Evolutionary conservation across 805 yeast genomes (phyloP).

Genomic region (Debaryomyces castellii): DNA sequence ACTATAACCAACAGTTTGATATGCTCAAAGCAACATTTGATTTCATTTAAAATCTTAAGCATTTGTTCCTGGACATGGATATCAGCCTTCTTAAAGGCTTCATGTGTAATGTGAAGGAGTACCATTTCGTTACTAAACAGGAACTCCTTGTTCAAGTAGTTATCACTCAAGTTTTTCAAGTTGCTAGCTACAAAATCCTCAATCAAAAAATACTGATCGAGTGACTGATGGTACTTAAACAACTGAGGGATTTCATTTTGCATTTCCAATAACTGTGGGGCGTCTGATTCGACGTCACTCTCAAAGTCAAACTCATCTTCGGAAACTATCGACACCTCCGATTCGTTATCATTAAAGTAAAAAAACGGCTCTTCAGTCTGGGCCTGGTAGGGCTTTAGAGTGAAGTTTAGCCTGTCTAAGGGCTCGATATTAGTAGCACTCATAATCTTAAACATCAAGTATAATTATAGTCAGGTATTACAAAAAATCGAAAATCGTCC

Average conservation of each 20-base stretch:
- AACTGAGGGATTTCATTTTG: conserved; percentile 5
- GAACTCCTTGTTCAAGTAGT: conserved; percentile 4
- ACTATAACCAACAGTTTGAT: conserved; percentile 3
- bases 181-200: conserved; percentile 9
- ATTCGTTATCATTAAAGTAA: conserved; percentile 4
- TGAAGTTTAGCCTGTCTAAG: conserved; percentile 9
- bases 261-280: conserved; percentile 6
- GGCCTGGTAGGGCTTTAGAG: conserved; percentile 7
- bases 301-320: not conserved
- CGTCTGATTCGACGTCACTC: not conserved
- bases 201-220: conserved; percentile 6
- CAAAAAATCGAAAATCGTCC: no score
- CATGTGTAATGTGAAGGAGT: conserved; percentile 3
- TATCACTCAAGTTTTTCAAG: conserved; percentile 5
- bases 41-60: conserved; percentile 5
- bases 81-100: not conserved
- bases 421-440: conserved; percentile 9
- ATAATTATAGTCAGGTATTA: not conserved
- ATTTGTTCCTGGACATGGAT: not conserved
- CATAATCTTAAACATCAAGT: conserved; percentile 7
- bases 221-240: conserved; percentile 1
- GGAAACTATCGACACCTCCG: conserved; percentile 3
- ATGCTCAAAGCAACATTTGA: conserved; percentile 1
- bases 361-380: conserved; percentile 1
- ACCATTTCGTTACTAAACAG: conserved; percentile 2